Evolutionary conservation across 306 rosid species (phyloP).

Genomic region (Malus fusca): DNA sequence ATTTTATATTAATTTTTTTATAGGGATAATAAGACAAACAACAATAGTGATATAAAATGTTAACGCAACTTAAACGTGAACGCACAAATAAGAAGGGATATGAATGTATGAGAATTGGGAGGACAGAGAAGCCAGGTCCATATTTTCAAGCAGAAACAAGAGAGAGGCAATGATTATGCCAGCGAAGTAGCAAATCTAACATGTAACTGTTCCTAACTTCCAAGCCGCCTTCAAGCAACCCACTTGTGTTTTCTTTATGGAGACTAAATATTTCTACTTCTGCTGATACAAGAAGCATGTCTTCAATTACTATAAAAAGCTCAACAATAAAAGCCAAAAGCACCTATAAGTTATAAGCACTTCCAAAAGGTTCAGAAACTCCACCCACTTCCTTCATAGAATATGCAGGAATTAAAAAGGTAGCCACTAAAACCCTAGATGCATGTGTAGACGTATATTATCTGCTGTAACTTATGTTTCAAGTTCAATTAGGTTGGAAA

Average conservation of each 20-base stretch:
- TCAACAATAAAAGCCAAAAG: not conserved
- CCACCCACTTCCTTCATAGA: not conserved
- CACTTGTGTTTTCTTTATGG: not conserved
- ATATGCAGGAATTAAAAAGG: not conserved
- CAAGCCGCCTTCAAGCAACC: not conserved
- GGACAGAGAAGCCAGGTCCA: too few relatives aligned
- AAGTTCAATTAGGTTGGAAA: constrained; percentile 26
- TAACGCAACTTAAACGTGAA: too few relatives aligned
- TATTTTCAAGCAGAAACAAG: not conserved
- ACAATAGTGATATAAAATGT: too few relatives aligned
- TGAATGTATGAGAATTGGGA: too few relatives aligned
- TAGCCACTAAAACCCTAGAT: not conserved
- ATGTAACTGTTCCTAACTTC: not conserved
- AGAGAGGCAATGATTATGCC: not conserved
- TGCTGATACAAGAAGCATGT: not conserved
- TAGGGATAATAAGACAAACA: too few relatives aligned
- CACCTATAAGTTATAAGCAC: not conserved
- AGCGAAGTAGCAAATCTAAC: not conserved
- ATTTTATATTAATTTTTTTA: too few relatives aligned
- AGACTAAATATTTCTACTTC: not conserved
- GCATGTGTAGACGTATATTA: not conserved
- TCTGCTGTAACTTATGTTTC: constrained; percentile 19
- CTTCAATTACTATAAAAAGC: not conserved
- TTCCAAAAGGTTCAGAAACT: not conserved
- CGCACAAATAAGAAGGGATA: too few relatives aligned